Base-by-base conservation (phyloP, 2,329 filamentous ascomycete species). In the Paradendryphiella salina region DNA sequence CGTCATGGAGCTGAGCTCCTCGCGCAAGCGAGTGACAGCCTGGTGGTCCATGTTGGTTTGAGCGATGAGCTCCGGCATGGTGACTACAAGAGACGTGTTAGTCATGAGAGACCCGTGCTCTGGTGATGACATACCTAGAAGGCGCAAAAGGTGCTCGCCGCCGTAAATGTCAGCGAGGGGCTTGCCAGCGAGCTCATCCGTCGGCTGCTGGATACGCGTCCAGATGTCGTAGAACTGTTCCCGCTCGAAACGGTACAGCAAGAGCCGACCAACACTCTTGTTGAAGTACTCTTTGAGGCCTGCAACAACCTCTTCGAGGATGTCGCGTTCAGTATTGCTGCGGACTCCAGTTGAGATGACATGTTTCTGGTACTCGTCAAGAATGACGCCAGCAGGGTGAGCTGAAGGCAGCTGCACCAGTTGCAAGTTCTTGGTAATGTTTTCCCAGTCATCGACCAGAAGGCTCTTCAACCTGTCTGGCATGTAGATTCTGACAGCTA, bases 21-120 rank as follows among this genome's bases (percentile, higher is more conserved):
- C 90, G 10, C 91, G 87, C 20, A 97, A 83, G 38, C 91, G 88
- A 56, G 87, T 88, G 34, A 96, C 90, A 2, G 91, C 92, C 71
- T 96, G 91, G 45, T 87, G 81, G 67, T 97, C 94, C 91, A 99
- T 96, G 75, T 97, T 97, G 44, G 94, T 99, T 72, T 99, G 94
- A 3, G 92, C 92, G 56, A 97, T 86, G 33, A 97, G 85, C 70
- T 99, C 94, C 0, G 94, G 93, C 63, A 97, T 85, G 1, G 88
- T 88, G 3, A 95, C 93, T 96, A 62, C 10, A 9, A 13, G 11
- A 8, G 35, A 9, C n/a, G 21, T 0, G 39, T 50, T 33, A 59
- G 45, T 33, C n/a, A 36, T 29, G 2, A 8, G 10, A 7, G 11
- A 18, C 4, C 3, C 1, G 6, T 29, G 2, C 4, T 15, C 4